Evolutionary conservation across 2,329 filamentous ascomycete genomes (phyloP).

Genomic region (Diaporthe sp.): DNA sequence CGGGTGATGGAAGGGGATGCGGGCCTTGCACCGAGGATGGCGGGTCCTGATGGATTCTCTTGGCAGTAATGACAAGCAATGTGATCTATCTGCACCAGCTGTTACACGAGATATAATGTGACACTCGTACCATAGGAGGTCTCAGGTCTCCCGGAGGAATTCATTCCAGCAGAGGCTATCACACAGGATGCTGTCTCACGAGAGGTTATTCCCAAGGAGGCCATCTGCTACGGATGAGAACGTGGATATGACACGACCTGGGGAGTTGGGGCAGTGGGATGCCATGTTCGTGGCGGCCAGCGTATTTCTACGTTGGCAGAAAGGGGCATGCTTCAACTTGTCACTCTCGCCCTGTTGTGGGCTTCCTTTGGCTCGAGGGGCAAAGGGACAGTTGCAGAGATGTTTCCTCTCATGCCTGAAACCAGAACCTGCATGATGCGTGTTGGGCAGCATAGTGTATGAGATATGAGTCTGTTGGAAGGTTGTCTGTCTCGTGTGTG

Average conservation of each 20-base stretch:
- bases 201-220: too few relatives aligned
- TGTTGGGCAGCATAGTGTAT: not conserved
- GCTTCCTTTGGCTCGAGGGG: not conserved
- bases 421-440: not conserved
- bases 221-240: not conserved
- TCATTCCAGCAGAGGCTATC: too few relatives aligned
- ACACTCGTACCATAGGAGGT: too few relatives aligned
- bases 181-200: not conserved
- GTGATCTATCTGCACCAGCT: too few relatives aligned
- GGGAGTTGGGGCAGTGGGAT: too few relatives aligned
- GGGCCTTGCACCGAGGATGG: too few relatives aligned
- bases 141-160: too few relatives aligned
- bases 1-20: too few relatives aligned
- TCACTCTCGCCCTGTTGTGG: not conserved
- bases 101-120: too few relatives aligned
- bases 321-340: not conserved
- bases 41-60: too few relatives aligned
- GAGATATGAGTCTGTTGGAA: not conserved
- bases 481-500: not conserved
- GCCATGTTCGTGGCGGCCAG: too few relatives aligned
- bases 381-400: not conserved
- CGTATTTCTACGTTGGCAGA: not conserved
- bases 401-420: not conserved
- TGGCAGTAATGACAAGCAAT: too few relatives aligned
- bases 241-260: not conserved